phyloP scores from a whole-genome alignment of 139 green algal genomes.

The Chlamydomonas sphaeroides region DNA sequence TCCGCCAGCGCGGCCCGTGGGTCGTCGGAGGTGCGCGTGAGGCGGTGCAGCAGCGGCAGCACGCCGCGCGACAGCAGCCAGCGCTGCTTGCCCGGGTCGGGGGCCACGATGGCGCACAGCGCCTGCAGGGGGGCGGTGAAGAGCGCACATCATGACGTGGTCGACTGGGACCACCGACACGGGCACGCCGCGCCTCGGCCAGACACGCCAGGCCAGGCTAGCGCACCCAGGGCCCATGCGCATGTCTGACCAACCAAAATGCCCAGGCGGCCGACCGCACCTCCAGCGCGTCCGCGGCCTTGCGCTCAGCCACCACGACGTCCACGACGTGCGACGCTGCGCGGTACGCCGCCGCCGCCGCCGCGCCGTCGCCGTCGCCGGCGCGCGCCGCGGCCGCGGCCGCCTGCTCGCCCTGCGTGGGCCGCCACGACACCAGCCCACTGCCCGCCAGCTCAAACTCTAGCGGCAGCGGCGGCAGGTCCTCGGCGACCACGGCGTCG shows the following conservation, averaged over 20 bases:
- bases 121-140: slow-evolving; percentile 65
- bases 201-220: not conserved
- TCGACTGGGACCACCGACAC: too few relatives aligned
- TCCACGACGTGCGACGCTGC: slow-evolving; percentile 58
- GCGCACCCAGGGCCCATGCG: not conserved
- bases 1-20: slow-evolving; percentile 17
- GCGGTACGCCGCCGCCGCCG: slow-evolving; percentile 37
- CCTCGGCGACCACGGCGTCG: slow-evolving; percentile 20
- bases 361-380: not conserved
- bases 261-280: too few relatives aligned
- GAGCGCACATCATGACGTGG: too few relatives aligned
- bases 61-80: slow-evolving; percentile 74
- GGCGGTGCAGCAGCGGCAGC: slow-evolving; percentile 70
- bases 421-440: slow-evolving; percentile 1
- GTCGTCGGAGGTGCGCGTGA: slow-evolving; percentile 50
- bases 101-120: slow-evolving; percentile 67
- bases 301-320: slow-evolving; percentile 55
- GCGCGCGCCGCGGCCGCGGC: not conserved
- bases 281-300: slow-evolving; percentile 53
- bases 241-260: too few relatives aligned
- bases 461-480: slow-evolving; percentile 15
- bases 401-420: not conserved
- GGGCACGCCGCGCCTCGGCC: too few relatives aligned
- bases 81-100: slow-evolving; percentile 61
- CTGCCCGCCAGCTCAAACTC: slow-evolving; percentile 35